These are phyloP conservation scores for Trametes cinnabarina DNA, from an alignment of 768 basidiomycete species.

Conservation along the genomic window DNA sequence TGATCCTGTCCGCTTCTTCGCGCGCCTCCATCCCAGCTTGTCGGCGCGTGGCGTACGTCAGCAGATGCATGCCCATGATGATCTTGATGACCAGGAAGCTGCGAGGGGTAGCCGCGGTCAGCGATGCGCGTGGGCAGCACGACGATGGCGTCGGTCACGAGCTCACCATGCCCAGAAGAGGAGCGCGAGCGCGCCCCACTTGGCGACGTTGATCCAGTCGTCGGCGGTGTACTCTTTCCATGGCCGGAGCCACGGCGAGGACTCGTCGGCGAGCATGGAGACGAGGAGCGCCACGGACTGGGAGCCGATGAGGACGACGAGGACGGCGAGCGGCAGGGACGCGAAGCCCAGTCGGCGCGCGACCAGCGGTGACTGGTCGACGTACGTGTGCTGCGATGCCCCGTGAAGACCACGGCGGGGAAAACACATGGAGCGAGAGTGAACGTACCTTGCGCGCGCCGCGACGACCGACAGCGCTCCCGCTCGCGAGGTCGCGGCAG, in stretches of 20 bases:
- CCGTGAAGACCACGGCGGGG: not conserved
- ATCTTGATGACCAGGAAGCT: slow-evolving; percentile 87
- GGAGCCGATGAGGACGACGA: slow-evolving; percentile 72
- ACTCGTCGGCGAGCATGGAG: slow-evolving; percentile 35
- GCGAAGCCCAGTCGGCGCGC: slow-evolving; percentile 94
- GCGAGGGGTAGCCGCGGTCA: not conserved
- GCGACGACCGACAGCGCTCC: slow-evolving; percentile 64
- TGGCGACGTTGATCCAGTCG: slow-evolving; percentile 52
- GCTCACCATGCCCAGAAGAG: slow-evolving; percentile 84
- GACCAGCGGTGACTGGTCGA: slow-evolving; percentile 94
- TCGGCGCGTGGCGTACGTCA: slow-evolving; percentile 78
- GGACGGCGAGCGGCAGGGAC: slow-evolving; percentile 83
- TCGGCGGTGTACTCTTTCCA: slow-evolving; percentile 42
- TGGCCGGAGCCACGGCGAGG: slow-evolving; percentile 44
- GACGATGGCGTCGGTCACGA: too few species aligned
- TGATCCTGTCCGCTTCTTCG: slow-evolving; percentile 69
- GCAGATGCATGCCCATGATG: slow-evolving; percentile 85
- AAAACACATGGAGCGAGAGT: not conserved
- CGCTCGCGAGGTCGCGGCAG: slow-evolving; percentile 87
- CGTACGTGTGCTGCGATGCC: slow-evolving; percentile 70
- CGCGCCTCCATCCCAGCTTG: slow-evolving; percentile 77
- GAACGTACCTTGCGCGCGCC: slow-evolving; percentile 66
- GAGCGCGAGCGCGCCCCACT: slow-evolving; percentile 63
- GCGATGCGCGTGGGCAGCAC: not conserved
- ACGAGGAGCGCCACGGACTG: slow-evolving; percentile 68